A percentile compares a stretch with the other conserved stretches of the same genome.
These are phyloP conservation scores for Leptomonas seymouri DNA, from an alignment of 208 protist genomes.

Conservation along the genomic window DNA sequence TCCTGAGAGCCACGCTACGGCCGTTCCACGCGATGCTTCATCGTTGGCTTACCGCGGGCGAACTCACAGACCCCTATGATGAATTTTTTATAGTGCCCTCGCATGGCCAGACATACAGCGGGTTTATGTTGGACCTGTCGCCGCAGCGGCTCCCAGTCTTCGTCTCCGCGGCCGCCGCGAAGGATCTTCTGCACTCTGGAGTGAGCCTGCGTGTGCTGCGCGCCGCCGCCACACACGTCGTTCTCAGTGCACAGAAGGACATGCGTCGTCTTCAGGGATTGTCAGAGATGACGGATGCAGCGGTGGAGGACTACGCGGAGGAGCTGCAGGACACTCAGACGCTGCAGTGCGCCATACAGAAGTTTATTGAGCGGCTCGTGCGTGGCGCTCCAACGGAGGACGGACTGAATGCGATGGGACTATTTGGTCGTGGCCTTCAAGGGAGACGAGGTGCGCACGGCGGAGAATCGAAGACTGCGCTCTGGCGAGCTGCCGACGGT, in stretches of 20 bases:
- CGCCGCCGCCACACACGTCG: constrained; percentile 58
- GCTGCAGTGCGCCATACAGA: constrained; percentile 25
- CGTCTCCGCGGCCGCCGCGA: constrained; percentile 55
- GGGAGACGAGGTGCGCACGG: no score
- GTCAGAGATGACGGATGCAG: constrained; percentile 20
- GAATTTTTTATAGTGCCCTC: constrained; percentile 89
- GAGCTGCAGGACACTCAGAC: constrained; percentile 39
- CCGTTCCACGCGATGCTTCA: constrained; percentile 71
- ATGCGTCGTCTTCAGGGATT: constrained; percentile 25
- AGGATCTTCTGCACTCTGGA: constrained; percentile 60
- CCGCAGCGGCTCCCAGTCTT: constrained; percentile 75
- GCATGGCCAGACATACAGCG: constrained; percentile 54
- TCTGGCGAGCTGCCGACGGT: not conserved
- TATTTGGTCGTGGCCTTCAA: not conserved
- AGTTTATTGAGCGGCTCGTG: constrained; percentile 29
- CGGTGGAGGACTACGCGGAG: constrained; percentile 31
- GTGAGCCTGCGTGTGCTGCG: constrained; percentile 76
- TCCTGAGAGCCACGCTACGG: constrained; percentile 53
- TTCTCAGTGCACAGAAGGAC: constrained; percentile 36
- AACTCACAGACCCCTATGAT: constrained; percentile 68
- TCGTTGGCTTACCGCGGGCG: constrained; percentile 63
- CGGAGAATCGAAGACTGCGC: not conserved
- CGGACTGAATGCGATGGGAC: not conserved
- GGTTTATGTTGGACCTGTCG: constrained; percentile 66
- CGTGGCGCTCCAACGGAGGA: constrained; percentile 16